phyloP scores from a whole-genome alignment of 768 basidiomycete species.

The Trametes cubensis region DNA sequence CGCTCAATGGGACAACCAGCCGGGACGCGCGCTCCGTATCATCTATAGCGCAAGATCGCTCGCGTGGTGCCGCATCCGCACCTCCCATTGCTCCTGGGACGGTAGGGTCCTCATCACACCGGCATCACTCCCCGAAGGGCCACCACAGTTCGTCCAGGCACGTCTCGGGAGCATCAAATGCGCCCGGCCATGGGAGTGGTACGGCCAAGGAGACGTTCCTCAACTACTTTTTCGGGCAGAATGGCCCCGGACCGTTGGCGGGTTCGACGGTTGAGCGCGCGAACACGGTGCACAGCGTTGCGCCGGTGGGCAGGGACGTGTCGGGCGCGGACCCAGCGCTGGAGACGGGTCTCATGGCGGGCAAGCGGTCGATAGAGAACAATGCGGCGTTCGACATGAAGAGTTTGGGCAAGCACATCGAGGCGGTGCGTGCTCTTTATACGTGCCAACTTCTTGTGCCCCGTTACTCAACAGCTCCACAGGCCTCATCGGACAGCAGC shows the following conservation, averaged over 20 bases:
- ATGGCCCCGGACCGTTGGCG: slow-evolving; percentile 73
- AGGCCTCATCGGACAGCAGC: slow-evolving; percentile 50
- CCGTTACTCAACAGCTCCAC: not conserved
- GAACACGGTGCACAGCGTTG: slow-evolving; percentile 38
- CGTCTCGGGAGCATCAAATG: slow-evolving; percentile 14
- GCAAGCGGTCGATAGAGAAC: slow-evolving; percentile 68
- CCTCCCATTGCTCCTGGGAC: slow-evolving; percentile 33
- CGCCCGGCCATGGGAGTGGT: slow-evolving; percentile 15
- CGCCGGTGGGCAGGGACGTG: slow-evolving; percentile 64
- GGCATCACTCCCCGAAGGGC: slow-evolving; percentile 26
- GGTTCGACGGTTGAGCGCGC: slow-evolving; percentile 54
- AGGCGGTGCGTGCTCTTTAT: slow-evolving; percentile 70
- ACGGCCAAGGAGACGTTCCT: slow-evolving; percentile 89
- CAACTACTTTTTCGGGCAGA: slow-evolving; percentile 97
- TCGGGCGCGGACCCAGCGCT: slow-evolving; percentile 54
- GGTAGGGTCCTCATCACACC: slow-evolving; percentile 24
- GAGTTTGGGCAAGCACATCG: slow-evolving; percentile 95
- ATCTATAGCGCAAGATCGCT: slow-evolving; percentile 75
- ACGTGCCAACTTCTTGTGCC: not conserved
- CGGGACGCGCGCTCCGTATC: slow-evolving; percentile 74
- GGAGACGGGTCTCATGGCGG: slow-evolving; percentile 65
- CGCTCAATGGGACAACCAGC: slow-evolving; percentile 55
- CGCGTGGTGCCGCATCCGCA: slow-evolving; percentile 43
- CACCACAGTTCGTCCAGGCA: slow-evolving; percentile 33
- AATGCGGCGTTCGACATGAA: slow-evolving; percentile 97